Evolutionary conservation across 805 yeast species (phyloP).

Genomic region (Tetrapisispora namnaoensis): DNA sequence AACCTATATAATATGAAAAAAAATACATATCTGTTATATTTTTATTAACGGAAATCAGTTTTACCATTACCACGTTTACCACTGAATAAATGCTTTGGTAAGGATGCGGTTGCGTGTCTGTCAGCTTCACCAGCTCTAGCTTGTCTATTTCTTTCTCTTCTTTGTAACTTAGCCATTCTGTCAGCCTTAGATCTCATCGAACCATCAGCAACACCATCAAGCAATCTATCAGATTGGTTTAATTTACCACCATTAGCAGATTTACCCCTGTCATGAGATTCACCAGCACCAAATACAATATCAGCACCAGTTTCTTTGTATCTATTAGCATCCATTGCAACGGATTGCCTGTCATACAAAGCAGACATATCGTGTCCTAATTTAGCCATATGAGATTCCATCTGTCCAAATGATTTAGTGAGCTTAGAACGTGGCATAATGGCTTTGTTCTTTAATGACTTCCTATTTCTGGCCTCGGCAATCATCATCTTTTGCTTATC

Average conservation of each 20-base stretch:
- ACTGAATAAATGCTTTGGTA: constrained; percentile 89
- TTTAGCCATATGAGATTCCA: constrained; percentile 84
- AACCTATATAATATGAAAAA: constrained; percentile 1
- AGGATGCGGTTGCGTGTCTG: constrained; percentile 72
- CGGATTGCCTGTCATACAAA: constrained; percentile 44
- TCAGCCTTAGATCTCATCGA: constrained; percentile 75
- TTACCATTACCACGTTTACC: constrained; percentile 97
- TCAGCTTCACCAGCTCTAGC: constrained; percentile 96
- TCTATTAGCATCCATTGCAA: constrained; percentile 31
- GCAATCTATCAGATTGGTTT: constrained; percentile 68
- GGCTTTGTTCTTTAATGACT: constrained; percentile 76
- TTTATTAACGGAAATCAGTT: constrained; percentile 70
- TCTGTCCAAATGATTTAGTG: constrained; percentile 59
- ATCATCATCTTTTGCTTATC: constrained; percentile 91
- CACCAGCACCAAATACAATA: constrained; percentile 46
- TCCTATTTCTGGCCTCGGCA: constrained; percentile 76
- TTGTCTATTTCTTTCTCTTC: constrained; percentile 85
- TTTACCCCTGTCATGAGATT: constrained; percentile 20
- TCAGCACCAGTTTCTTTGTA: constrained; percentile 63
- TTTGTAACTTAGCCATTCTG: constrained; percentile 76
- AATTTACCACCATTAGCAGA: constrained; percentile 32
- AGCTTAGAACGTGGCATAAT: constrained; percentile 85
- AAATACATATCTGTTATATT: neutral
- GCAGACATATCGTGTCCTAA: constrained; percentile 80
- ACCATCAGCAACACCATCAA: constrained; percentile 80